Conservation (phyloP, 148 eudicot species). For the Pouteria glomerata region DNA sequence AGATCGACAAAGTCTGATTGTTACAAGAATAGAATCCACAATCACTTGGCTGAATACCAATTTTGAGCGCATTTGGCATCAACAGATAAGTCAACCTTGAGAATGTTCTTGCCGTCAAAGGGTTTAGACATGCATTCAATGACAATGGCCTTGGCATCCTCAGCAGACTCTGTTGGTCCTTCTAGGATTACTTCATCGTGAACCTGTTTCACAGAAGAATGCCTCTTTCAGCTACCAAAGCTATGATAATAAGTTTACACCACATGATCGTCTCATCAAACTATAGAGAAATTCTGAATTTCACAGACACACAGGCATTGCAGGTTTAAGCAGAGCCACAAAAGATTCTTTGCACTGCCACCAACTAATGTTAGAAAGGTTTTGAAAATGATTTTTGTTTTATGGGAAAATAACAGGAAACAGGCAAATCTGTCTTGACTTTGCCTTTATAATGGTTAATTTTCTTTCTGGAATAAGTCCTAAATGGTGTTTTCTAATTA, state of each 20-base stretch:
- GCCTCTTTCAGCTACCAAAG: neutral
- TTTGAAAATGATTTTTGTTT: neutral
- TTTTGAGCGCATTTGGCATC: constrained; percentile 84
- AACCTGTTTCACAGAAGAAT: constrained; percentile 42
- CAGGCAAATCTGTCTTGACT: too few species aligned
- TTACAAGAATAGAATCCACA: neutral
- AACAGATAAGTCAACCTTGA: constrained; percentile 67
- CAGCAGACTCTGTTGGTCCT: constrained; percentile 89
- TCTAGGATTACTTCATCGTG: constrained; percentile 94
- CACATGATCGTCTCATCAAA: neutral
- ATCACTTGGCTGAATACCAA: constrained; percentile 90
- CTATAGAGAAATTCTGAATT: neutral
- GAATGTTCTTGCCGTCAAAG: constrained; percentile 68
- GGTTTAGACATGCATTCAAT: constrained; percentile 93
- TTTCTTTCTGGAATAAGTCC: too few species aligned
- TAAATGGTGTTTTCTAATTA: too few species aligned
- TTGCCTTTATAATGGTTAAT: too few species aligned
- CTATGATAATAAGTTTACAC: neutral
- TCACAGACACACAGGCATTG: neutral
- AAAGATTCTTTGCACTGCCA: neutral
- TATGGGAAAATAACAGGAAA: too few species aligned
- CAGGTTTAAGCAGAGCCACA: neutral
- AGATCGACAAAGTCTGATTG: neutral
- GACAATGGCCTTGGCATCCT: constrained; percentile 70
- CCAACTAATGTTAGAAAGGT: neutral